Conservation (phyloP, 2,329 filamentous ascomycete genomes). For the Aspergillus piperis region DNA sequence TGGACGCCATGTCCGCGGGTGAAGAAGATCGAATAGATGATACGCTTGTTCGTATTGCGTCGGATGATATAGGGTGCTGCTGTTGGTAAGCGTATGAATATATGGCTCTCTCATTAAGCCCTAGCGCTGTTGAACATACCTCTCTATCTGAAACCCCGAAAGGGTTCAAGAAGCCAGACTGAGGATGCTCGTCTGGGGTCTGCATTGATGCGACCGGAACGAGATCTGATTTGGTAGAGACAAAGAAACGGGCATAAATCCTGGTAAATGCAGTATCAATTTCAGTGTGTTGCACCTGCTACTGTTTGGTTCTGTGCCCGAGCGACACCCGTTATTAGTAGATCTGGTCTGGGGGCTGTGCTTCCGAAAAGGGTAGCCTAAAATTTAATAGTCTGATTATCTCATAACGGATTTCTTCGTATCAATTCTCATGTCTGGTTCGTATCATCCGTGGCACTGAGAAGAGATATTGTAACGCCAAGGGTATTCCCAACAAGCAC, state of each 20-base stretch:
- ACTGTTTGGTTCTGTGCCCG: not conserved
- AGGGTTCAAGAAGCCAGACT: conserved; percentile 15
- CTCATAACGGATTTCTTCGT: not conserved
- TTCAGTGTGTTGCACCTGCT: not conserved
- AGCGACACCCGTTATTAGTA: not conserved
- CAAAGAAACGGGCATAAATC: conserved; percentile 1
- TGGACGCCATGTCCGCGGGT: conserved; percentile 28
- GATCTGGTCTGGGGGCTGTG: not conserved
- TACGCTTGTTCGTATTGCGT: conserved; percentile 7
- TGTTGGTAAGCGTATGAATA: conserved; percentile 12
- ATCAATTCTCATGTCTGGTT: not conserved
- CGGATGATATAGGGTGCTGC: conserved; percentile 7
- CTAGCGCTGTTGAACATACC: conserved; percentile 12
- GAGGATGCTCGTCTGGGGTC: conserved; percentile 17
- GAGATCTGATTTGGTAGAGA: conserved; percentile 9
- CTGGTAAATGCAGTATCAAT: not conserved
- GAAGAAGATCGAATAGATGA: conserved; percentile 20
- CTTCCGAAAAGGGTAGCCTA: not conserved
- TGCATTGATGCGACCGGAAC: conserved; percentile 19
- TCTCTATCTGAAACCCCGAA: conserved; percentile 13
- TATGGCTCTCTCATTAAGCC: not conserved
- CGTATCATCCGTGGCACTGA: not conserved
- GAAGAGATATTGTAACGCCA: not conserved
- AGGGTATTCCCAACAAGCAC: not conserved
- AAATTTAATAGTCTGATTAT: not conserved